Evolutionary conservation across 768 basidiomycete species (phyloP).

Genomic region (Lanmaoa rubissima): DNA sequence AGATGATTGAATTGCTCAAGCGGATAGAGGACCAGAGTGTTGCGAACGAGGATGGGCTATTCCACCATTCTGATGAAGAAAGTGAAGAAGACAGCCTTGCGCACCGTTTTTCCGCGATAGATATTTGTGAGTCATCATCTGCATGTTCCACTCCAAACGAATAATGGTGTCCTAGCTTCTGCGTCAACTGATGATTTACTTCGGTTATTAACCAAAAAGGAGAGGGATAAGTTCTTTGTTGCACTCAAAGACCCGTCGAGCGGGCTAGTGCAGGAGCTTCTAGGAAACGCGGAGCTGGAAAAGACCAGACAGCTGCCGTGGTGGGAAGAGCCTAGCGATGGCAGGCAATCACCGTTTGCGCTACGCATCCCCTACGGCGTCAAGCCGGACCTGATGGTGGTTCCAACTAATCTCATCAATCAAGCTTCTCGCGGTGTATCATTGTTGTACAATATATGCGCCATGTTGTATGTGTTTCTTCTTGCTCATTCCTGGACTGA

Average conservation of each 20-base stretch:
- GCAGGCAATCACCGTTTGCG: neutral
- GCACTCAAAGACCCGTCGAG: slow-evolving; percentile 62
- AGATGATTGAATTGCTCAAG: slow-evolving; percentile 70
- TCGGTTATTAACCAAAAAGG: slow-evolving; percentile 55
- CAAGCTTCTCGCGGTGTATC: slow-evolving; percentile 37
- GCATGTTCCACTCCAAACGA: neutral
- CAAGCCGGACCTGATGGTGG: slow-evolving; percentile 42
- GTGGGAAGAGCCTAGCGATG: slow-evolving; percentile 54
- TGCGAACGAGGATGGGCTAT: slow-evolving; percentile 36
- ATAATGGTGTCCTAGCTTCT: slow-evolving; percentile 40
- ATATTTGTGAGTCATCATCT: slow-evolving; percentile 51
- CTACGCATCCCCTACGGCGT: slow-evolving; percentile 30
- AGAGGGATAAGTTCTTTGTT: slow-evolving; percentile 58
- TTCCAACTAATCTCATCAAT: slow-evolving; percentile 47
- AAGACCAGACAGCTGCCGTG: slow-evolving; percentile 58
- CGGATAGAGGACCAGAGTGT: slow-evolving; percentile 65
- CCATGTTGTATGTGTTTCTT: slow-evolving; percentile 54
- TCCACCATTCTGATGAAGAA: slow-evolving; percentile 36
- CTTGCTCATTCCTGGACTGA: neutral
- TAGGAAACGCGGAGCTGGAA: slow-evolving; percentile 56
- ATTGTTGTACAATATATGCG: slow-evolving; percentile 67
- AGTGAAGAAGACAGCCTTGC: slow-evolving; percentile 46
- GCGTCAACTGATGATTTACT: slow-evolving; percentile 58
- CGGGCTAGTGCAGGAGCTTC: slow-evolving; percentile 55
- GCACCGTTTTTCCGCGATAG: slow-evolving; percentile 50